Base-by-base conservation (phyloP, 2,329 filamentous ascomycete species). In the Orbilia javanica region DNA sequence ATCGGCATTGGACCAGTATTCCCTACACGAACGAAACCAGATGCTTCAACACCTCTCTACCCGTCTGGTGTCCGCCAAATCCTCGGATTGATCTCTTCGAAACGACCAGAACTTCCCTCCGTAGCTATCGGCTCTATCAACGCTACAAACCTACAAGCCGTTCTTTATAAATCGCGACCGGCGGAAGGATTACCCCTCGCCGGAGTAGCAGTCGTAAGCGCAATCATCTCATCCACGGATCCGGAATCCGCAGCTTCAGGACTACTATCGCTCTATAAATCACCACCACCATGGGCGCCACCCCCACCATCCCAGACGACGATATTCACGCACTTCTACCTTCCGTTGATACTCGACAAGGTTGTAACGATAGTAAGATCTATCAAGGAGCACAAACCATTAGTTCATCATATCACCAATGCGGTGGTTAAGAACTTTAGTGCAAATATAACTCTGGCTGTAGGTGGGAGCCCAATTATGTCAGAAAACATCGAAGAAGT, bases 381-480 rank as follows among this genome's bases (percentile, higher is more conserved):
- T 4, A 88, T 97, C 57, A 88, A 88, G 4, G 83, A 86, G 1
- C 86, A 85, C 50, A 90, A 88, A 71, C 94, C 94, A 0, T 87
- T 98, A 22, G 92, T 92, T 63, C 95, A 98, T 85, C 97, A 97
- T 85, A 98, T 98, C 93, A 98, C 96, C 66, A 98, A 98, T 83
- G 87, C 94, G 65, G 95, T 98, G 0, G 95, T 97, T 22, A 94
- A 97, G 82, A 97, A 97, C 85, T 92, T 98, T 82, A 93, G 94
- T 15, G 95, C 96, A 65, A 97, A 97, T 82, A 91, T 97, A 2
- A 93, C 93, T 44, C 88, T 97, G 15, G 89, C 91, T 36, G 88
- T 96, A 65, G 95, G 95, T 39, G 92, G 92, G 11, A 96, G 92
- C 20, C 95, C 95, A 44, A 97, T 97, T 84, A 98, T 98, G 95